Base-by-base conservation (phyloP, 1,139 yeast genomes). In the Suhomyces maxii region DNA sequence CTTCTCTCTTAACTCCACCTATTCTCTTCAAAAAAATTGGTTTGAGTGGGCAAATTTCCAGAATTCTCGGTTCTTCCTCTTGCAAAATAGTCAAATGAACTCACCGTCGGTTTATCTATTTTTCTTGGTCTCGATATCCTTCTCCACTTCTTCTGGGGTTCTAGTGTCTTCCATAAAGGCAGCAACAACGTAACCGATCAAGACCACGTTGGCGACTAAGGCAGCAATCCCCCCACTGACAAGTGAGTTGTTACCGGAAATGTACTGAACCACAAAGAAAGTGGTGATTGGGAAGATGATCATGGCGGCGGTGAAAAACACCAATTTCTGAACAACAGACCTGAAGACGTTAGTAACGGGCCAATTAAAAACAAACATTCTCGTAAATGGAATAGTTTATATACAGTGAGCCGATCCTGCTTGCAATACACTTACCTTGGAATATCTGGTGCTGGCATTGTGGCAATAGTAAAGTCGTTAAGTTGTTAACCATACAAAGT, bases 201-300 rank as follows among this genome's bases (percentile, higher is more conserved):
- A 76, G 34, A 93, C 97, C 11, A 88, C 68, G 62, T 93, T 93
- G 39, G 97, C 98, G 41, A 83, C 83, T 14, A 84, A 71, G 0
- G 98, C 98, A 31, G 97, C 96, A 13, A 84, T 62, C 6, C 97
- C 97, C 33, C 99, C 99, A 45, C 96, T 86, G 40, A 85, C 70
- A 12, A 90, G 69, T 6, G 96, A 80, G 58, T 82, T 87, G 45
- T 69, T 67, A 40, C 67, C 79, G 53, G 73, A 52, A 28, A 78
- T 55, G 56, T 71, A 74, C 59, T 86, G 89, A 33, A 80, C 67
- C 8, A 75, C 53, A 66, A 91, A 93, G 68, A 93, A 93, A 2
- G 89, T 72, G 40, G 77, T 50, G 55, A 93, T 61, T 8, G 99
- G 99, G 41, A 85, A 77, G 30, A 83, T 65, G 47, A 93, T 83